Base-by-base conservation (phyloP, 345 rosid genomes). In the Crucihimalaya himalaica region DNA sequence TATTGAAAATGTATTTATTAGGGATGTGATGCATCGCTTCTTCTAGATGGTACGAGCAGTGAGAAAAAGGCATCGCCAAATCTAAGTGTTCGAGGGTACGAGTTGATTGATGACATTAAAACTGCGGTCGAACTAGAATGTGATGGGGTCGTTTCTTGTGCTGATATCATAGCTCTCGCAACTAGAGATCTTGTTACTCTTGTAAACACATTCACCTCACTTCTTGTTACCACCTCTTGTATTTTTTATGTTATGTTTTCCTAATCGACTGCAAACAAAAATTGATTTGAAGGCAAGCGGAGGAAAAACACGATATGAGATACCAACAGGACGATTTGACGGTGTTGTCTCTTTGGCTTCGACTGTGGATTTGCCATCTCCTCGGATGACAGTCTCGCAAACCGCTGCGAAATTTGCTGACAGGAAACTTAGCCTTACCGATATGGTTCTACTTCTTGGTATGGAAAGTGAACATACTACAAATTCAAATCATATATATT, bases 11-110 rank as follows among this genome's bases (percentile, higher is more conserved):
- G 12, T 21, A 59, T 14, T 3, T 60, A 87, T 3, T 60, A 87
- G 89, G 89, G 89, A 8, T 88, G 92, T 25, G 89, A 88, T 80
- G 89, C 87, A 4, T 88, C 92, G 13, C 61, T 88, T 51, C 83
- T 86, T 13, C 29, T 84, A 52, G 87, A 81, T 20, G 87, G 83
- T 15, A 0, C n/a, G 9, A 68, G 25, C 23, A 76, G 78, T 27
- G 83, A 86, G 84, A 80, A 71, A 63, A 79, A 63, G 43, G 88
- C 86, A 4, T 0, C 62, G 12, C 84, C 89, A 14, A 84, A 84
- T 76, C 80, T 72, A 25, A 82, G 85, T 19, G 74, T 86, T 13
- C 56, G 84, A 50, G 90, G 90, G 23, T 83, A 80, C 57, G 83
- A 84, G 6, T 21, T 84, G 19, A 84, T 86, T 31, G 90, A 83